These are phyloP conservation scores for Ogataea ramenticola DNA, from an alignment of 805 yeast species.

Conservation along the genomic window DNA sequence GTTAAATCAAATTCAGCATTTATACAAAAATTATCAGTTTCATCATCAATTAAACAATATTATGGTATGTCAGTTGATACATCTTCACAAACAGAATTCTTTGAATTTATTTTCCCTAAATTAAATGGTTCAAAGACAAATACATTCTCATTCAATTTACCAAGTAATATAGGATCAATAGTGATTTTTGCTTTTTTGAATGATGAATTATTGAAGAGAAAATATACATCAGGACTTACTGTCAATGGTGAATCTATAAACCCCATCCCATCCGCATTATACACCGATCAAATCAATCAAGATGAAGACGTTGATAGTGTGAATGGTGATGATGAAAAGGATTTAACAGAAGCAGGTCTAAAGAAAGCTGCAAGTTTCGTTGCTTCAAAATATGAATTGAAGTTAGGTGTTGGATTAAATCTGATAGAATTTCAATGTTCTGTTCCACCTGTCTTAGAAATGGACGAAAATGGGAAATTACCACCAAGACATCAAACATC, in stretches of 20 bases:
- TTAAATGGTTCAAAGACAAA: conserved; percentile 24
- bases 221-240: conserved; percentile 29
- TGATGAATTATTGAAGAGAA: conserved; percentile 31
- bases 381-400: conserved; percentile 37
- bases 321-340: background rate
- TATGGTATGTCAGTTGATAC: conserved; percentile 10
- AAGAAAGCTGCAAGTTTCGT: conserved; percentile 14
- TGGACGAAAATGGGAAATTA: conserved; percentile 12
- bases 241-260: conserved; percentile 39
- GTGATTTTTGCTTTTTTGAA: conserved; percentile 37
- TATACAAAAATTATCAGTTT: conserved; percentile 30
- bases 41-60: conserved; percentile 25
- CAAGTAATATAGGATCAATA: conserved; percentile 38
- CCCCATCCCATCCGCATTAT: conserved; percentile 36
- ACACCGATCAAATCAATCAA: conserved; percentile 13
- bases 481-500: conserved; percentile 11
- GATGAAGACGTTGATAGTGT: background rate
- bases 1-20: conserved; percentile 15
- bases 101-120: conserved; percentile 22
- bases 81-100: conserved; percentile 9
- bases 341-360: background rate
- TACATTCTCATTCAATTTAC: conserved; percentile 38
- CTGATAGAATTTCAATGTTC: conserved; percentile 32
- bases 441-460: conserved; percentile 20
- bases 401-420: conserved; percentile 40